phyloP scores from a whole-genome alignment of 768 basidiomycete genomes.

The Galerina sulciceps region DNA sequence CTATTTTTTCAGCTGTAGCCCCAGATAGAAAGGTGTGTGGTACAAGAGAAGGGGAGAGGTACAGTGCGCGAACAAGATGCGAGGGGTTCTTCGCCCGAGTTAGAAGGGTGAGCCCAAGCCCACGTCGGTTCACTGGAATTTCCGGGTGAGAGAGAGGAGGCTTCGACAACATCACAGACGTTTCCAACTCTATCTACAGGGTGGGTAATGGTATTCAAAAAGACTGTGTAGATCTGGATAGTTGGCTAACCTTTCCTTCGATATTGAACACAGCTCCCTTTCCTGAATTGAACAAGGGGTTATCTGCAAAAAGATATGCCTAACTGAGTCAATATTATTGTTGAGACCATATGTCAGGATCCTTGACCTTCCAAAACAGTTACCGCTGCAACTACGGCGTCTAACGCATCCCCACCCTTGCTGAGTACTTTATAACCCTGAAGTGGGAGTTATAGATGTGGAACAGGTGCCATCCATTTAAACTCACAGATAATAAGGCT shows the following conservation, averaged over 20 bases:
- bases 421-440: slow-evolving; percentile 66
- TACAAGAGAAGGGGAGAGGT: slow-evolving; percentile 63
- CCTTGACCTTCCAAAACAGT: slow-evolving; percentile 68
- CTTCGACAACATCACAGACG: slow-evolving; percentile 80
- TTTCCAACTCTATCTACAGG: slow-evolving; percentile 77
- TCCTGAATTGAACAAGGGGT: slow-evolving; percentile 77
- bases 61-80: slow-evolving; percentile 68
- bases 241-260: slow-evolving; percentile 67
- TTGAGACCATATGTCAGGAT: neutral
- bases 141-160: slow-evolving; percentile 69
- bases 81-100: slow-evolving; percentile 75
- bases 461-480: neutral
- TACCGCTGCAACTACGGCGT: slow-evolving; percentile 80
- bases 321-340: neutral
- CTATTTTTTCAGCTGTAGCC: slow-evolving; percentile 62
- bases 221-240: neutral
- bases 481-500: slow-evolving; percentile 53
- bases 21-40: slow-evolving; percentile 79
- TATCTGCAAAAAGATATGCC: slow-evolving; percentile 46
- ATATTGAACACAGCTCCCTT: slow-evolving; percentile 86
- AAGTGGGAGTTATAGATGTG: neutral
- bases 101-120: slow-evolving; percentile 66
- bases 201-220: neutral
- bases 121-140: slow-evolving; percentile 63
- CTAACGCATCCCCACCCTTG: slow-evolving; percentile 80